Percentiles rank a stretch among this genome's conserved stretches.
These are phyloP conservation scores for Bjerkandera adusta DNA, from an alignment of 1,284 basidiomycete species.

Conservation along the genomic window DNA sequence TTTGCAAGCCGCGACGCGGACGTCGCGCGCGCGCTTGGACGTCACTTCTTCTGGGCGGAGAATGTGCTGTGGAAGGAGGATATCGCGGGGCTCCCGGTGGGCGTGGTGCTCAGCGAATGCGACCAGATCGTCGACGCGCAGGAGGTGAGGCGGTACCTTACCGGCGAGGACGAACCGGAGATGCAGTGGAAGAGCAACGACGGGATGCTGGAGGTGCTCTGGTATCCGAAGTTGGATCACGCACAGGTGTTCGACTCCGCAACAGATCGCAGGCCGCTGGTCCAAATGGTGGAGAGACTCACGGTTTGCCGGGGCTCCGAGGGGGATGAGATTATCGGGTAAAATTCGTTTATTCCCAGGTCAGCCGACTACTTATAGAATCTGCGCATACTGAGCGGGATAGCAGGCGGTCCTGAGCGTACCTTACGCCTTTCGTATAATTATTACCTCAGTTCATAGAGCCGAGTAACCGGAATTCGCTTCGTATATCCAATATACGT, in stretches of 20 bases:
- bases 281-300: conserved; percentile 41
- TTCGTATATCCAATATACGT: too few species aligned
- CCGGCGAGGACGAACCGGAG: conserved; percentile 34
- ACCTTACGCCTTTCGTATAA: too few species aligned
- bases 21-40: conserved; percentile 51
- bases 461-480: too few species aligned
- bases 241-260: conserved; percentile 51
- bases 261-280: conserved; percentile 33
- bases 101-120: conserved; percentile 46
- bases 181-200: conserved; percentile 35
- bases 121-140: conserved; percentile 59
- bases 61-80: conserved; percentile 62
- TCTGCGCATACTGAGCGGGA: too few species aligned
- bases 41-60: conserved; percentile 67
- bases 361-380: too few species aligned
- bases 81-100: conserved; percentile 30
- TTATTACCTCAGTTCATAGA: too few species aligned
- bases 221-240: conserved; percentile 51
- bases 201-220: conserved; percentile 46
- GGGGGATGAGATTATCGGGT: too few species aligned
- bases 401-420: too few species aligned
- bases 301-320: background rate
- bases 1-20: conserved; percentile 64
- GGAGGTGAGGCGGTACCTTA: conserved; percentile 51
- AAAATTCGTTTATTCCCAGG: too few species aligned